Base-by-base conservation (phyloP, 2,329 filamentous ascomycete genomes). In the Echinosphaeria canescens region DNA sequence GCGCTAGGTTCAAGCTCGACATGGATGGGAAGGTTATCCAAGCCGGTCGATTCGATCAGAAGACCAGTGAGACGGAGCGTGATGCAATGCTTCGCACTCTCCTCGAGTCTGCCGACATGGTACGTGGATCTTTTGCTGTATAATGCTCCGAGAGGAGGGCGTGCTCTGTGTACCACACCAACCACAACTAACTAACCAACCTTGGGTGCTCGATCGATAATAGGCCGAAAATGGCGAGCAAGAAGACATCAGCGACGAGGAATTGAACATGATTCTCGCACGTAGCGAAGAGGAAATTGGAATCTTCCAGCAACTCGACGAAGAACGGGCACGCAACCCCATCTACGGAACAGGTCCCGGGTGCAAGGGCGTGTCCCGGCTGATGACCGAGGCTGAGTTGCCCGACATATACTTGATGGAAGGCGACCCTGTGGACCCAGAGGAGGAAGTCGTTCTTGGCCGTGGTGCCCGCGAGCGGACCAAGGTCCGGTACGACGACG, bases 21-120 rank as follows among this genome's bases (percentile, higher is more conserved):
- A 93, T 98, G 76, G 88, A 98, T 44, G 85, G 88, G 55, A 98
- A 98, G 51, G 84, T 98, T 44, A 98, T 98, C 39, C 88, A 98
- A 47, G 88, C 88, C 31, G 88, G 88, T 70, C 90, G 91, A 46
- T 98, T 98, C 54, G 88, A 98, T 40, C 95, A 98, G 56, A 98
- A 95, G 46, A 98, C 88, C 2, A 95, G 88, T 1, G 88, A 93
- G 47, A 91, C 91, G 29, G 88, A 98, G 50, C 80, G 88, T 60
- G 88, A 98, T 43, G 85, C 88, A 23, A 85, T 98, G 68, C 59
- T 98, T 38, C 73, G 88, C 41, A 90, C 90, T 26, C 69, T 98
- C 42, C 60, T 98, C 32, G 88, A 98, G 47, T 75, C 75, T 31
- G 70, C 84, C 6, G 75, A 78, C 30, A 59, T 71, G 52, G n/a